Evolutionary conservation across 2,329 filamentous ascomycete genomes (phyloP), one percentile per base, ranked within the genome.

Genomic region (Fusarium mexicanum): DNA sequence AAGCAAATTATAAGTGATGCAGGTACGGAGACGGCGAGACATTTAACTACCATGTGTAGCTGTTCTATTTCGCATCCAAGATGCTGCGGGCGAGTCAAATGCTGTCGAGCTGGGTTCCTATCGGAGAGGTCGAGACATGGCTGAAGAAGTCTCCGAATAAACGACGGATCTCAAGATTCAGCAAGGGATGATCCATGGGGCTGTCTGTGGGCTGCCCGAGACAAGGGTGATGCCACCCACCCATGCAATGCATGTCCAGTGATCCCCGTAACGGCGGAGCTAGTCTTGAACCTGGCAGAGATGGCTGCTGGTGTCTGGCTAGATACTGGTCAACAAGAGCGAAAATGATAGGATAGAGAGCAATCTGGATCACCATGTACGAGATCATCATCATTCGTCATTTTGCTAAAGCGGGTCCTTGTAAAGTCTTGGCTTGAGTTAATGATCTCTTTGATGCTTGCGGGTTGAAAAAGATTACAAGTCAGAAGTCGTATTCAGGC

Each of bases 121-220:
- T 43, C 66, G 50, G 66, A 71, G 61, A 66, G 54, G 53, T 65
- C 67, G 66, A 76, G 66, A 64, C 72, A 67, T 76, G 70, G 75
- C 72, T 76, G 61, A 74, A 63, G 59, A 76, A 72, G 61, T 76
- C 70, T 77, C 70, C 71, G 65, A 72, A 72, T 60, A 63, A 73
- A 62, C 59, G 67, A 77, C 58, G 51, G 44, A 73, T 73, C 57
- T 55, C 43, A 64, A 51, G 48, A 37, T 59, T 50, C 64, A 69
- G 44, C 66, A 44, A 74, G 58, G 71, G 71, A 71, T 38, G 51
- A 54, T 54, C 59, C 46, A 50, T 53, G 33, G 70, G 55, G 48
- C 37, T 60, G 66, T 33, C 37, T 70, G 60, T 65, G 67, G 67
- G 41, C 35, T 70, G 60, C 60, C 67, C 53, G 66, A 70, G 66